Evolutionary conservation across 169 alveolate species (phyloP).

Genomic region (Cyclospora cayetanensis): DNA sequence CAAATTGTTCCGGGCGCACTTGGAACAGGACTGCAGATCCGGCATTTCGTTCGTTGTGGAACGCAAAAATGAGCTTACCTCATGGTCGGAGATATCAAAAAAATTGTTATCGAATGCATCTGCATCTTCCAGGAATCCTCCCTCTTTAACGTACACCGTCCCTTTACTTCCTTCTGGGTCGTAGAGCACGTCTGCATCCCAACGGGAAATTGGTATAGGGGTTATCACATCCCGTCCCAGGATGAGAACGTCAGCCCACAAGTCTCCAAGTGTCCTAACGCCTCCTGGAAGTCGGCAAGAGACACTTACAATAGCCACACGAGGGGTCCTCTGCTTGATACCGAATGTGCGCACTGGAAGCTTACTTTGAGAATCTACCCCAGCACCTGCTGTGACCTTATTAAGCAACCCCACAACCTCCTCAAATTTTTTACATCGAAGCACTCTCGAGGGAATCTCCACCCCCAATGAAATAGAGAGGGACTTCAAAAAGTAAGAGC

Average conservation of each 20-base stretch:
- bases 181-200: constrained; percentile 76
- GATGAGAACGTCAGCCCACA: constrained; percentile 74
- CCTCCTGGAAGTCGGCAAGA: constrained; percentile 79
- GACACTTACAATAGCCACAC: constrained; percentile 71
- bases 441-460: constrained; percentile 30
- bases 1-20: constrained; percentile 55
- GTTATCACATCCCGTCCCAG: constrained; percentile 76
- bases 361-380: neutral
- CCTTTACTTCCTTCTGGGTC: constrained; percentile 74
- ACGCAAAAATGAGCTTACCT: constrained; percentile 47
- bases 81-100: constrained; percentile 75
- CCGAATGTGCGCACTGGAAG: neutral
- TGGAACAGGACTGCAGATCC: neutral
- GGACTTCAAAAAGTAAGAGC: constrained; percentile 49
- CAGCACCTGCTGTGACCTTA: neutral
- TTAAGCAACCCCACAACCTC: constrained; percentile 17
- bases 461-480: constrained; percentile 41
- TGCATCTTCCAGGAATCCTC: constrained; percentile 69
- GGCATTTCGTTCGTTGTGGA: neutral
- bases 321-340: neutral
- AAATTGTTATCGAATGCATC: constrained; percentile 77
- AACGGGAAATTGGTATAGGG: constrained; percentile 76
- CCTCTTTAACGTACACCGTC: constrained; percentile 74
- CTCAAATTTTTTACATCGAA: neutral
- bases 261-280: constrained; percentile 68